A percentile compares a stretch with the other conserved stretches of the same genome.
These are phyloP conservation scores for Cercophora newfieldiana DNA, from an alignment of 495 filamentous ascomycete genomes.

Conservation along the genomic window DNA sequence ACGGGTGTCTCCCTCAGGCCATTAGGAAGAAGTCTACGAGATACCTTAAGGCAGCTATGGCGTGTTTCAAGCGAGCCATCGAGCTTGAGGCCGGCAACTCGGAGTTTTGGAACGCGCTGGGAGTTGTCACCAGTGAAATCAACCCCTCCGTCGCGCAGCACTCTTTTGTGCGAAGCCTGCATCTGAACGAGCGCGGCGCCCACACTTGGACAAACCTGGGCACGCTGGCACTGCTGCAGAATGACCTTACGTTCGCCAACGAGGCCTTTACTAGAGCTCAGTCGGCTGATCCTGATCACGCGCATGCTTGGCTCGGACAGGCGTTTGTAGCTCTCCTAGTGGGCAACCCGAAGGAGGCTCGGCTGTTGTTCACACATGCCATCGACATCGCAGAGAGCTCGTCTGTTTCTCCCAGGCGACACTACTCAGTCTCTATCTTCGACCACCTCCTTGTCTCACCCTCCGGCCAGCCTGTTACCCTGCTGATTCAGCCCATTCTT, in stretches of 20 bases:
- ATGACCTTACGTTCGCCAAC: constrained; percentile 79
- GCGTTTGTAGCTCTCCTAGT: constrained; percentile 75
- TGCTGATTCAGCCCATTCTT: constrained; percentile 71
- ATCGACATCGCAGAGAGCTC: constrained; percentile 86
- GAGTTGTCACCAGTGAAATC: constrained; percentile 79
- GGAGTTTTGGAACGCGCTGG: constrained; percentile 97
- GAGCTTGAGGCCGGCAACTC: constrained; percentile 92
- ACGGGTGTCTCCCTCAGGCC: constrained; percentile 56
- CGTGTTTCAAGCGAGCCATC: constrained; percentile 95
- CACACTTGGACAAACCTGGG: constrained; percentile 90
- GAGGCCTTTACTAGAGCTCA: constrained; percentile 88
- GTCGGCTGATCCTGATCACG: constrained; percentile 89
- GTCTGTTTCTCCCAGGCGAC: constrained; percentile 66
- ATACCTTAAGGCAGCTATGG: constrained; percentile 78
- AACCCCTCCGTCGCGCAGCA: constrained; percentile 91
- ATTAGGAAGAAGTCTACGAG: constrained; percentile 54
- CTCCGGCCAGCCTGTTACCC: constrained; percentile 58
- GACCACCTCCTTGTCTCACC: constrained; percentile 66
- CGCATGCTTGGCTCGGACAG: constrained; percentile 91
- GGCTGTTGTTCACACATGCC: constrained; percentile 87
- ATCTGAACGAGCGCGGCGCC: constrained; percentile 84
- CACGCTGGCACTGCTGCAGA: constrained; percentile 78
- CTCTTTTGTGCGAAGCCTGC: constrained; percentile 85
- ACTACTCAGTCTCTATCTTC: constrained; percentile 76
- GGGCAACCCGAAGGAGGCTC: constrained; percentile 73